phyloP scores from a whole-genome alignment of 2,329 filamentous ascomycete genomes.

The Ophiocordyceps camponoti-saundersi region DNA sequence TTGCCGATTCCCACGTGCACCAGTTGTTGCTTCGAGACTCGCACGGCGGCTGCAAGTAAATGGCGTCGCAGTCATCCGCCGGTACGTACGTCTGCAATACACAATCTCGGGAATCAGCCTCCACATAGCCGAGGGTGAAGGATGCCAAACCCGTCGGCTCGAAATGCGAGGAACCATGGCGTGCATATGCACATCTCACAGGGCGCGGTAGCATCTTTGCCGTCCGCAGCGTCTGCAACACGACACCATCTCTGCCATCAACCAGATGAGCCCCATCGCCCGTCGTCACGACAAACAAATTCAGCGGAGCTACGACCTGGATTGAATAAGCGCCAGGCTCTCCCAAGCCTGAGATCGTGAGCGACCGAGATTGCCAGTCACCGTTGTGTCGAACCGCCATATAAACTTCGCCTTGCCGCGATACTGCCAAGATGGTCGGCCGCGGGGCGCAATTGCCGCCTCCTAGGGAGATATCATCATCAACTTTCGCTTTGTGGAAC shows the following conservation, averaged over 20 bases:
- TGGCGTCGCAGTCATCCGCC: conserved; percentile 31
- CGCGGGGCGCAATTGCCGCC: conserved; percentile 3
- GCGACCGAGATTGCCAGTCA: conserved; percentile 31
- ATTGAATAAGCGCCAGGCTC: conserved; percentile 34
- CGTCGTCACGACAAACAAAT: conserved; percentile 43
- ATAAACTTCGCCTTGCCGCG: conserved; percentile 32
- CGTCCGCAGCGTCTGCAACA: conserved; percentile 46
- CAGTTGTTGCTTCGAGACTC: conserved; percentile 23
- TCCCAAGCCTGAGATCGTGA: conserved; percentile 24
- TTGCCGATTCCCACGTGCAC: conserved; percentile 33
- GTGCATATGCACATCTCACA: conserved; percentile 40
- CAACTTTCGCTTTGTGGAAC: conserved; percentile 2
- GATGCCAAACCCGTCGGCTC: conserved; percentile 39
- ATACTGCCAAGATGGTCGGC: conserved; percentile 23
- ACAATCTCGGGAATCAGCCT: conserved; percentile 40
- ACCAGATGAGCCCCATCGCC: conserved; percentile 40
- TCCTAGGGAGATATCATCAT: not conserved
- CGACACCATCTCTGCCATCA: conserved; percentile 21
- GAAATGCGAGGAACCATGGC: conserved; percentile 23
- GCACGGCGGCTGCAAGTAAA: conserved; percentile 32
- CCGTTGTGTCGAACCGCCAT: conserved; percentile 22
- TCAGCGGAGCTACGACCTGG: conserved; percentile 38
- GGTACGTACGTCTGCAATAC: conserved; percentile 48
- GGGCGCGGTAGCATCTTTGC: conserved; percentile 40
- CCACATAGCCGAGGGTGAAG: conserved; percentile 48